Percentiles rank a stretch among this genome's conserved stretches.
phyloP scores from a whole-genome alignment of 371 early-diverging fungal species.

The Mortierella sp. region DNA sequence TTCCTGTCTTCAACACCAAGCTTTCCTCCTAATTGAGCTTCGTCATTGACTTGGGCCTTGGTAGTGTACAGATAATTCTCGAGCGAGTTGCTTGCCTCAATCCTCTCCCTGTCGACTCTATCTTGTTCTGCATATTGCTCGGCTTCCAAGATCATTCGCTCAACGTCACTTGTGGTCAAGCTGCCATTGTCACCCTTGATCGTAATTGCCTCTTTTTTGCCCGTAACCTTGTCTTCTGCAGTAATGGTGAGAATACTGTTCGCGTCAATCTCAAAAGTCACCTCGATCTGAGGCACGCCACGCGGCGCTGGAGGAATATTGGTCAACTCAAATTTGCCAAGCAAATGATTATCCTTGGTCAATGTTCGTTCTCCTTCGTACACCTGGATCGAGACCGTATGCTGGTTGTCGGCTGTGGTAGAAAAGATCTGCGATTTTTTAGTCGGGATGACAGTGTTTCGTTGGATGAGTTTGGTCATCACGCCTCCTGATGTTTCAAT shows the following conservation, averaged over 20 bases:
- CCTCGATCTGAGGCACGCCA: constrained; percentile 97
- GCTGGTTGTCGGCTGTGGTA: constrained; percentile 96
- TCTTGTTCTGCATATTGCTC: constrained; percentile 94
- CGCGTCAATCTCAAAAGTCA: constrained; percentile 95
- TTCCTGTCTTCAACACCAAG: constrained; percentile 57
- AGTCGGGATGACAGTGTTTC: constrained; percentile 95
- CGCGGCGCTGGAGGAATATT: constrained; percentile 95
- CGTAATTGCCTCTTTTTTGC: constrained; percentile 90
- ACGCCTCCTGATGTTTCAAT: constrained; percentile 97
- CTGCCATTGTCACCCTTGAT: constrained; percentile 97
- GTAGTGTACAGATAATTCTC: constrained; percentile 84
- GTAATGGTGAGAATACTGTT: constrained; percentile 96
- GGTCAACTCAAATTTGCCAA: constrained; percentile 93
- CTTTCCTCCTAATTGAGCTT: constrained; percentile 66
- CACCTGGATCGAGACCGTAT: constrained; percentile 94
- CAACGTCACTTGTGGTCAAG: constrained; percentile 93
- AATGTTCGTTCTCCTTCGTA: constrained; percentile 95
- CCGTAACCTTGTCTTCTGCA: constrained; percentile 93
- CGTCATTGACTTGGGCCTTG: constrained; percentile 79
- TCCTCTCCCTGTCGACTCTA: constrained; percentile 82
- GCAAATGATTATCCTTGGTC: constrained; percentile 93
- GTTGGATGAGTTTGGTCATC: constrained; percentile 92
- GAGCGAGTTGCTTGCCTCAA: constrained; percentile 85
- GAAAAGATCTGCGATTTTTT: constrained; percentile 97
- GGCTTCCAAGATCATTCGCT: constrained; percentile 94